Percentiles rank a stretch among this genome's conserved stretches.
phyloP scores from a whole-genome alignment of 179 eudicot species.

The Spergularia azorica region DNA sequence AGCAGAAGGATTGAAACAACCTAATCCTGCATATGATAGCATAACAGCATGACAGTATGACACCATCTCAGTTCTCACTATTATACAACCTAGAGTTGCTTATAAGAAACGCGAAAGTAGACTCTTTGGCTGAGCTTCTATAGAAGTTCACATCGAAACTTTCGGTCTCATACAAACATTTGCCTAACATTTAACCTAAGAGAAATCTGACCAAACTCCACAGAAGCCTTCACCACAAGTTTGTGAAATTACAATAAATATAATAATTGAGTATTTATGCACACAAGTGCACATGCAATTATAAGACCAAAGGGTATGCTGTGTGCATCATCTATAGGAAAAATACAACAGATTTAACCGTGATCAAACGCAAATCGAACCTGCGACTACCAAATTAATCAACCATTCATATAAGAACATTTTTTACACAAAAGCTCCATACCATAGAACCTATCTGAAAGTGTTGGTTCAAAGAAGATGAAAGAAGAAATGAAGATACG shows the following conservation, averaged over 20 bases:
- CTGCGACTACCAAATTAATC: neutral
- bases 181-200: neutral
- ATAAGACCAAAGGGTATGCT: neutral
- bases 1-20: neutral
- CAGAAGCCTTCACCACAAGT: neutral
- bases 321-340: neutral
- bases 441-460: constrained; percentile 6
- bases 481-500: neutral
- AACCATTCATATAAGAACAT: neutral
- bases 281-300: neutral
- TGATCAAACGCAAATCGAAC: neutral
- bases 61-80: no score
- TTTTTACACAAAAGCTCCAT: neutral
- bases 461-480: neutral
- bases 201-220: neutral
- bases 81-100: no score
- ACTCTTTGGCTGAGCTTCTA: no score
- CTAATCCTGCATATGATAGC: no score
- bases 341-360: neutral
- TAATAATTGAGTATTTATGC: neutral
- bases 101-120: no score
- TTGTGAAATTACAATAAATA: neutral
- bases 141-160: no score
- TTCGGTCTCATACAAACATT: neutral
- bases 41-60: no score